Conservation (phyloP, 352 stramenopile species). For the Globisporangium recalcitrans region DNA sequence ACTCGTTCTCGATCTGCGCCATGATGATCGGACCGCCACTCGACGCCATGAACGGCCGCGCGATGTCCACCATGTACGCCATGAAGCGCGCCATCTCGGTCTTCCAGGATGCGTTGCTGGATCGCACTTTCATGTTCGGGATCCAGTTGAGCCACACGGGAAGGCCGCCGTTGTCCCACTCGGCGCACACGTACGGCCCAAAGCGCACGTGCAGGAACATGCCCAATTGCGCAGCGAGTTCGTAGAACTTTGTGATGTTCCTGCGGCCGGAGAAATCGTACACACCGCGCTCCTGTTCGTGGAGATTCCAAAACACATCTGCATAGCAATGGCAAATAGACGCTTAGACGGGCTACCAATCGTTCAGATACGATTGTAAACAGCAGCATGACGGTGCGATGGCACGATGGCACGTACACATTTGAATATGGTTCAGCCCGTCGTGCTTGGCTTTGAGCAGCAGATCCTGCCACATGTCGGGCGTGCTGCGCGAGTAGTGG, state of each 20-base stretch:
- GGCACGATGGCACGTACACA: constrained; percentile 38
- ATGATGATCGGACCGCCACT: constrained; percentile 68
- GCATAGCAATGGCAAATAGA: constrained; percentile 7
- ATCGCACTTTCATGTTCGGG: constrained; percentile 39
- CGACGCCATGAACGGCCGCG: constrained; percentile 52
- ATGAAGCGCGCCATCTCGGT: constrained; percentile 61
- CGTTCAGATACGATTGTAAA: no score
- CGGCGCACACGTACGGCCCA: constrained; percentile 59
- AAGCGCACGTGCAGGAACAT: constrained; percentile 74
- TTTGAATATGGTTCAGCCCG: constrained; percentile 66
- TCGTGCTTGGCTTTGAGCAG: constrained; percentile 62
- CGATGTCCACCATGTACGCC: constrained; percentile 53
- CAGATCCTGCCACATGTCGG: constrained; percentile 47
- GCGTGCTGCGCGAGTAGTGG: constrained; percentile 51
- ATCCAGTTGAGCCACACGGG: constrained; percentile 60
- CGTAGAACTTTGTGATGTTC: constrained; percentile 63
- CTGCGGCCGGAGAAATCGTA: constrained; percentile 43
- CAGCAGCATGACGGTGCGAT: no score
- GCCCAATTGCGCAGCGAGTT: constrained; percentile 40
- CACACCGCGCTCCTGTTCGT: constrained; percentile 48
- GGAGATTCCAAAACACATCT: constrained; percentile 76
- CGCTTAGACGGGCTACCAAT: background rate
- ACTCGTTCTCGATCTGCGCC: constrained; percentile 73
- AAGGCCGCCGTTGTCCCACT: constrained; percentile 63
- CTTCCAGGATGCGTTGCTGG: constrained; percentile 38